These are phyloP conservation scores for Venustampulla echinocandica DNA, from an alignment of 495 filamentous ascomycete species.

Conservation along the genomic window DNA sequence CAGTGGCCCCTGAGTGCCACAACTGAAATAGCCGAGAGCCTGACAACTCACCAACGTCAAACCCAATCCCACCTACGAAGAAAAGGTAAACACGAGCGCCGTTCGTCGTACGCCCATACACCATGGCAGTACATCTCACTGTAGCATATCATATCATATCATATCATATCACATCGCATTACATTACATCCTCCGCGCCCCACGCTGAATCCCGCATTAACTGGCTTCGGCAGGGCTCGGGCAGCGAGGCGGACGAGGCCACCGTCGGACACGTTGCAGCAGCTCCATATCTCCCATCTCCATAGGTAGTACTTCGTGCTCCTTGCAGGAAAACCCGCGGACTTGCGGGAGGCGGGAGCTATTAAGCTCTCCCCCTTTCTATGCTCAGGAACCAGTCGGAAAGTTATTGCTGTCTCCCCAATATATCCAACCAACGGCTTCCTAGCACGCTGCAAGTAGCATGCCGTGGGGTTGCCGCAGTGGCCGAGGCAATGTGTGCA, in stretches of 20 bases:
- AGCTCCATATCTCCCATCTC: too few species aligned
- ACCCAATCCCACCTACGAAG: too few species aligned
- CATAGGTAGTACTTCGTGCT: not conserved
- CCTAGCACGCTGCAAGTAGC: constrained; percentile 15
- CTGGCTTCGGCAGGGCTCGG: not conserved
- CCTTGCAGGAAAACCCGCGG: constrained; percentile 8
- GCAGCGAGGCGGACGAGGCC: constrained; percentile 11
- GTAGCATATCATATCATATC: not conserved
- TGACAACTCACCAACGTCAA: not conserved
- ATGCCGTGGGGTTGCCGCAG: constrained; percentile 14
- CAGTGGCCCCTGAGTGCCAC: not conserved
- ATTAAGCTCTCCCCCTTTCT: constrained; percentile 16
- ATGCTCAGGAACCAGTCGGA: constrained; percentile 24
- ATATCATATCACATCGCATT: too few species aligned
- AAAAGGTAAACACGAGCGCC: not conserved
- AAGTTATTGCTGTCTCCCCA: constrained; percentile 6
- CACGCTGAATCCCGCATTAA: not conserved
- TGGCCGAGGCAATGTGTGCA: constrained; percentile 10
- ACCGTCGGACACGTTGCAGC: constrained; percentile 22
- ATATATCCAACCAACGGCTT: constrained; percentile 20
- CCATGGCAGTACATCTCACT: not conserved
- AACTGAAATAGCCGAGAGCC: not conserved
- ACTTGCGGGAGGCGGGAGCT: constrained; percentile 6
- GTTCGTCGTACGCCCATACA: not conserved
- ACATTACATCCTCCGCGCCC: not conserved